Percentiles rank a stretch among this genome's conserved stretches.
phyloP scores from a whole-genome alignment of 148 eudicot species.

The Heliosperma pusillum region DNA sequence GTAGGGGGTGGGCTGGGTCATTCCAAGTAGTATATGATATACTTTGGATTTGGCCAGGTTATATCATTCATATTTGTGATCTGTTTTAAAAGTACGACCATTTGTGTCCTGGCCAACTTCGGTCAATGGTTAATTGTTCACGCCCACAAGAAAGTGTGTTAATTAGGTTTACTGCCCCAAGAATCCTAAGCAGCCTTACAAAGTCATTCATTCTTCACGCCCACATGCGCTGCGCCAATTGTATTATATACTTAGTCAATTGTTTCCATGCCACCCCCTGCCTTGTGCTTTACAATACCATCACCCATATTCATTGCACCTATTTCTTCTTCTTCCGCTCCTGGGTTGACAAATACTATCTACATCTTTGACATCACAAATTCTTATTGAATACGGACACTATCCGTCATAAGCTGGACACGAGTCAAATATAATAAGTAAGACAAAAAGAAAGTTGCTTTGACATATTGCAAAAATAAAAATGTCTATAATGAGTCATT shows the following conservation, averaged over 20 bases:
- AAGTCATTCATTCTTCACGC: background rate
- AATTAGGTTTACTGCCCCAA: background rate
- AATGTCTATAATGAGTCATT: too few species aligned
- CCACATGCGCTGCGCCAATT: background rate
- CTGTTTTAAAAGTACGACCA: background rate
- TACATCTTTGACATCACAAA: too few species aligned
- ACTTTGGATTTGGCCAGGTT: too few species aligned
- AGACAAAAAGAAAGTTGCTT: too few species aligned
- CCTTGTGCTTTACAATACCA: background rate
- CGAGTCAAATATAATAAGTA: too few species aligned
- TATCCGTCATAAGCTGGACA: too few species aligned
- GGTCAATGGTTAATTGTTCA: too few species aligned
- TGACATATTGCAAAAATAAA: too few species aligned
- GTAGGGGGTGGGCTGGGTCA: background rate
- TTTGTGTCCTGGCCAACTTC: too few species aligned
- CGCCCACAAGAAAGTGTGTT: too few species aligned
- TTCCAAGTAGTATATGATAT: background rate
- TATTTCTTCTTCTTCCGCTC: background rate
- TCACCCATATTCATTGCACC: background rate
- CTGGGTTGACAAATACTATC: too few species aligned
- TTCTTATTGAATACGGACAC: too few species aligned
- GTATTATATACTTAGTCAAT: background rate
- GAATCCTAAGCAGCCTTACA: constrained; percentile 10
- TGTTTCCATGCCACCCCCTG: background rate
- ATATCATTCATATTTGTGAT: background rate